phyloP scores from a whole-genome alignment of 257 asterid species.

The Nicotiana noctiflora region DNA sequence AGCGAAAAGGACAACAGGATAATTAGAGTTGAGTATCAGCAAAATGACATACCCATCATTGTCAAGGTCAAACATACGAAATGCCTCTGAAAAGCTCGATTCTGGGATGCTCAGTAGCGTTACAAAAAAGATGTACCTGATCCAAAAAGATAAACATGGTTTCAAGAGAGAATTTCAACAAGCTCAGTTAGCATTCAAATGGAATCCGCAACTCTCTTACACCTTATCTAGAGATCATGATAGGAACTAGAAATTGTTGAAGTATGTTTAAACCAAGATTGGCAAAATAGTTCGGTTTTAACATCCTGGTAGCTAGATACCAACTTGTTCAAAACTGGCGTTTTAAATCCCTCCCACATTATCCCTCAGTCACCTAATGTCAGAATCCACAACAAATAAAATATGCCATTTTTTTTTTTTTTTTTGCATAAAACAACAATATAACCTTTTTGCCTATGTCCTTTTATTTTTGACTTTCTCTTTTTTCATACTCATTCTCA shows the following conservation, averaged over 20 bases:
- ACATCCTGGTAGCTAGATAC: no score
- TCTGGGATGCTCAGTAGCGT: constrained; percentile 87
- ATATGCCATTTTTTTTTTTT: no score
- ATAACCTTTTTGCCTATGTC: no score
- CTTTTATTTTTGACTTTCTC: no score
- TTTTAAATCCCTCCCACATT: no score
- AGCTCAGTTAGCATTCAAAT: neutral
- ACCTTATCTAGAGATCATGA: neutral
- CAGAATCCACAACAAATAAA: no score
- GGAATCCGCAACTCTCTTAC: neutral
- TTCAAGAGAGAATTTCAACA: neutral
- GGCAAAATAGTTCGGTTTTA: no score
- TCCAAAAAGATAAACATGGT: neutral
- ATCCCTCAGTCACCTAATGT: no score
- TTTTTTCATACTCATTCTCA: no score
- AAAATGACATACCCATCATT: constrained; percentile 53
- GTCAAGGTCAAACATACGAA: constrained; percentile 80
- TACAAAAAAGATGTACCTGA: constrained; percentile 83
- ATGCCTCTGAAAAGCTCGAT: constrained; percentile 74
- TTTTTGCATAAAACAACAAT: no score
- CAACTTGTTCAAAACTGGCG: no score
- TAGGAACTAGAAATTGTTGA: neutral
- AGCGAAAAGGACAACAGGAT: neutral
- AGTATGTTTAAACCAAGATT: neutral
- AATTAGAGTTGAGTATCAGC: neutral